Evolutionary conservation across 805 yeast species (phyloP).

Genomic region (Ogataea populi-albae): DNA sequence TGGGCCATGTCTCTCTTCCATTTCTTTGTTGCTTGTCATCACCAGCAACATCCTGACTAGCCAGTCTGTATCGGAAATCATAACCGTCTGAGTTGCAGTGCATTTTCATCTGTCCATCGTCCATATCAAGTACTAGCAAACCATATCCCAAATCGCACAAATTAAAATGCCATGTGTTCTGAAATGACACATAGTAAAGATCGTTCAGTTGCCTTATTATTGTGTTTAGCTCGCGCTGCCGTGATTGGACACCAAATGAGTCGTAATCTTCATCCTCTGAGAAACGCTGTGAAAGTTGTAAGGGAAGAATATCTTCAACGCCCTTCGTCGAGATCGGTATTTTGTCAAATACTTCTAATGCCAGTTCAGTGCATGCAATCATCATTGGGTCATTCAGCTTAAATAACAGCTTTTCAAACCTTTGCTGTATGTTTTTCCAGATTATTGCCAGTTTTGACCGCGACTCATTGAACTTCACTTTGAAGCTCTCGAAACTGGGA

Average conservation of each 20-base stretch:
- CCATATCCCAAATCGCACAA: slow-evolving; percentile 61
- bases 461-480: slow-evolving; percentile 58
- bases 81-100: slow-evolving; percentile 60
- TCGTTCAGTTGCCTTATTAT: slow-evolving; percentile 53
- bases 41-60: slow-evolving; percentile 8
- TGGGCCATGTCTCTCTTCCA: background rate
- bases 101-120: slow-evolving; percentile 48
- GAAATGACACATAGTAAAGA: slow-evolving; percentile 59
- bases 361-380: slow-evolving; percentile 48
- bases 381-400: slow-evolving; percentile 42
- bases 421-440: slow-evolving; percentile 59
- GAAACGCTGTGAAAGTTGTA: slow-evolving; percentile 25
- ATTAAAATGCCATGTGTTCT: slow-evolving; percentile 76
- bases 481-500: slow-evolving; percentile 60
- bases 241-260: slow-evolving; percentile 39
- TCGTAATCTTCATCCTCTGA: slow-evolving; percentile 38
- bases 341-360: slow-evolving; percentile 59
- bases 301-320: slow-evolving; percentile 32
- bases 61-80: slow-evolving; percentile 50
- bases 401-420: slow-evolving; percentile 41
- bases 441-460: slow-evolving; percentile 59
- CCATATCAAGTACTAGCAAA: slow-evolving; percentile 40
- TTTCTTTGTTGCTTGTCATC: background rate
- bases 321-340: slow-evolving; percentile 48
- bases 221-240: slow-evolving; percentile 39